Percentiles rank a stretch among this genome's conserved stretches.
These are phyloP conservation scores for Conoideocrella luteorostrata DNA, from an alignment of 2,329 filamentous ascomycete species.

Conservation along the genomic window DNA sequence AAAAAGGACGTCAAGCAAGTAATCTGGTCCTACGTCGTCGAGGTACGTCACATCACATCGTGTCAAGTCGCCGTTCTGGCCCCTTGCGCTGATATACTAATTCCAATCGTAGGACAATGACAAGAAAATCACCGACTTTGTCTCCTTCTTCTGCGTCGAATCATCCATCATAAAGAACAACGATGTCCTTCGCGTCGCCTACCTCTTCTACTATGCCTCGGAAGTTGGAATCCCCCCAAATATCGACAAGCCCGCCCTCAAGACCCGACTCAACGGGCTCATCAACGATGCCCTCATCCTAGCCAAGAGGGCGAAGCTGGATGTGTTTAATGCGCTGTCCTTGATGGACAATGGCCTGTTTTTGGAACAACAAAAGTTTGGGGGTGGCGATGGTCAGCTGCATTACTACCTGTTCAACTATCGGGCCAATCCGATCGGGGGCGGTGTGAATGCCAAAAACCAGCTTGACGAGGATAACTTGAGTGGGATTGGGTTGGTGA, in stretches of 20 bases:
- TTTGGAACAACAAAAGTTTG: constrained; percentile 90
- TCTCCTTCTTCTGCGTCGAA: constrained; percentile 94
- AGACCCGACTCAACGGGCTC: constrained; percentile 72
- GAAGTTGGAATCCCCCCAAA: constrained; percentile 64
- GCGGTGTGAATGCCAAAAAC: constrained; percentile 77
- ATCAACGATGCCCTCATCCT: constrained; percentile 81
- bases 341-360: constrained; percentile 92
- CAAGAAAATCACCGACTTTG: constrained; percentile 87
- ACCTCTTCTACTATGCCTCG: constrained; percentile 94
- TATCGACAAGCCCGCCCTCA: constrained; percentile 53
- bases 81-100: background rate
- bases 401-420: constrained; percentile 99
- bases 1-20: constrained; percentile 65
- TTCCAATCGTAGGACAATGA: constrained; percentile 42
- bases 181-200: constrained; percentile 77
- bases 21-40: constrained; percentile 90
- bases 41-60: constrained; percentile 40
- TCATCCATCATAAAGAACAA: constrained; percentile 85
- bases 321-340: constrained; percentile 94
- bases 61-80: background rate
- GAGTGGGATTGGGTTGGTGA: constrained; percentile 85
- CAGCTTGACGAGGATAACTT: constrained; percentile 68
- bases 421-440: constrained; percentile 74
- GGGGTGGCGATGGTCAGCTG: constrained; percentile 85
- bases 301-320: constrained; percentile 77